Evolutionary conservation across 768 basidiomycete species (phyloP).

Genomic region (Lyophyllum atratum): DNA sequence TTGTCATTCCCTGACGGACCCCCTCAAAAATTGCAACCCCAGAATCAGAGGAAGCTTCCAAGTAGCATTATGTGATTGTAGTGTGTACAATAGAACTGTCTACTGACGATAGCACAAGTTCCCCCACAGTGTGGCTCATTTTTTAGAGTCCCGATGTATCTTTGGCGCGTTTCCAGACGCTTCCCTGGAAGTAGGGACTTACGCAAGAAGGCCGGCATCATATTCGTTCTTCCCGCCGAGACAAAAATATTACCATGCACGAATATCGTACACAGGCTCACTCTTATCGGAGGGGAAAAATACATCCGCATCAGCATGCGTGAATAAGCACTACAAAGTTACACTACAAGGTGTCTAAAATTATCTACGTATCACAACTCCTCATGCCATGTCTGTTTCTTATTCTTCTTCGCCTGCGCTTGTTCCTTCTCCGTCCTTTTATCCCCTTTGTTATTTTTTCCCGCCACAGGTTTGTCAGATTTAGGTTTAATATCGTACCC

Average conservation of each 20-base stretch:
- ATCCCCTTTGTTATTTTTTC: conserved; percentile 30
- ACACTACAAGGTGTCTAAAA: not conserved
- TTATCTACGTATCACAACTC: conserved; percentile 16
- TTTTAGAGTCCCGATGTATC: no score
- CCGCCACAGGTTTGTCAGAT: conserved; percentile 24
- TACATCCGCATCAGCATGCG: conserved; percentile 1
- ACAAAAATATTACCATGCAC: not conserved
- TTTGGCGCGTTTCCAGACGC: not conserved
- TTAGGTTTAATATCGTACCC: conserved; percentile 49
- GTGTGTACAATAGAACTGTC: no score
- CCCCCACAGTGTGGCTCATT: not conserved
- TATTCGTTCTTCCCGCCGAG: not conserved
- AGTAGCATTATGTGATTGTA: not conserved
- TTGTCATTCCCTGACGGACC: no score
- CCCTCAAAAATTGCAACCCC: no score
- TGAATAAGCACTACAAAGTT: conserved; percentile 8
- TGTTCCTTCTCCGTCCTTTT: conserved; percentile 25
- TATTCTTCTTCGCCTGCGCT: conserved; percentile 12
- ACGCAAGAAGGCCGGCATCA: not conserved
- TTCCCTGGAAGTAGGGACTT: not conserved
- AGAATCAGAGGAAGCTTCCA: not conserved
- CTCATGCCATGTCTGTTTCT: conserved; percentile 16
- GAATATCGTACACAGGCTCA: no score
- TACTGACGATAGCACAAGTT: no score
- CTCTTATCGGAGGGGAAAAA: no score